Evolutionary conservation across 2,329 filamentous ascomycete genomes (phyloP).

Genomic region (Scedosporium boydii): DNA sequence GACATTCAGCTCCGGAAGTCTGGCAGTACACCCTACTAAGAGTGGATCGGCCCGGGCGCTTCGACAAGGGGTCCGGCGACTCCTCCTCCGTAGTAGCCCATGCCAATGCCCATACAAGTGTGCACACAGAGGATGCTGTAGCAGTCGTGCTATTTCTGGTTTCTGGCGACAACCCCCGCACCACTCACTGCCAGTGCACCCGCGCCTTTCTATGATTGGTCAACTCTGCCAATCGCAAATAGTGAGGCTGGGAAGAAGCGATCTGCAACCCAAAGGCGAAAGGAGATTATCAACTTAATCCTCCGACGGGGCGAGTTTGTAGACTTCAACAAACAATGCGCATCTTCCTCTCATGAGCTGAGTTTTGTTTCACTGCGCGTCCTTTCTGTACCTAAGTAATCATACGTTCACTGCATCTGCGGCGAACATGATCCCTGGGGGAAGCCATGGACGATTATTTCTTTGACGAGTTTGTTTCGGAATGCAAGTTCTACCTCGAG

Average conservation of each 20-base stretch:
- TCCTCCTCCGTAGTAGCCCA: no score
- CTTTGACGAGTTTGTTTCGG: conserved; percentile 37
- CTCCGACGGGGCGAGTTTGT: no score
- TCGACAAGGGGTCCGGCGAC: no score
- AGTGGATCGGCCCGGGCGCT: no score
- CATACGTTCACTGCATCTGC: background rate
- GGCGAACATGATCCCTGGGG: background rate
- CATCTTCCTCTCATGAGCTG: background rate
- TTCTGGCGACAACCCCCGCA: background rate
- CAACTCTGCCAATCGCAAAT: background rate
- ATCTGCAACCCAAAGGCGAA: background rate
- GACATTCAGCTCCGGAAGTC: no score
- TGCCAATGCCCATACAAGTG: no score
- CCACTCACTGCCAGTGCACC: background rate
- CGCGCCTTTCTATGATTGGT: background rate
- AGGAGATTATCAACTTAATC: background rate
- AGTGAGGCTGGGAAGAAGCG: background rate
- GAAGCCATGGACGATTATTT: conserved; percentile 49
- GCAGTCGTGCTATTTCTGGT: no score
- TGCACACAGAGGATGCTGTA: background rate
- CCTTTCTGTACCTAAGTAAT: background rate
- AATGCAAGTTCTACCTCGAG: conserved; percentile 40
- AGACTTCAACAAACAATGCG: no score
- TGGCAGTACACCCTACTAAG: no score
- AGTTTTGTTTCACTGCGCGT: background rate